These are phyloP conservation scores for Stagonosporopsis rhizophila DNA, from an alignment of 2,329 filamentous ascomycete species.

Conservation along the genomic window DNA sequence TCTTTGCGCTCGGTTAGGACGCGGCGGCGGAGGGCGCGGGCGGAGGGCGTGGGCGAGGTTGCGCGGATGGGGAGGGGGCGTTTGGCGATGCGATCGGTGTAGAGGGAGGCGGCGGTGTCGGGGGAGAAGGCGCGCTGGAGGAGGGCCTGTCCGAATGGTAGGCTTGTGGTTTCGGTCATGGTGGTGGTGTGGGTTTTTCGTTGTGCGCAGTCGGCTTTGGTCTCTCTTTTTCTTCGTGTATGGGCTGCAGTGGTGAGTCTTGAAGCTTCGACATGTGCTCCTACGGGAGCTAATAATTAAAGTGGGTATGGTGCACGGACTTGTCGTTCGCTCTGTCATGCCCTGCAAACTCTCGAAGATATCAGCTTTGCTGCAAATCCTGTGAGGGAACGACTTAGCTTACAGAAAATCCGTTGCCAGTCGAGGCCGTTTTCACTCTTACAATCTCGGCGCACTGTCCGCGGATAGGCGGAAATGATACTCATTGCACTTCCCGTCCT, in stretches of 20 bases:
- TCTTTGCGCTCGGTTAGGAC: slow-evolving; percentile 58
- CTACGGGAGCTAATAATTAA: slow-evolving; percentile 4
- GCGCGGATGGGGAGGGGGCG: slow-evolving; percentile 81
- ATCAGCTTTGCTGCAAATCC: not conserved
- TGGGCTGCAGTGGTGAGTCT: not conserved
- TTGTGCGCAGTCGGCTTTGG: too few relatives aligned
- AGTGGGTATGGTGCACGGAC: not conserved
- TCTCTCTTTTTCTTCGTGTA: too few relatives aligned
- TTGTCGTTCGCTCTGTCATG: not conserved
- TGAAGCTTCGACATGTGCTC: not conserved
- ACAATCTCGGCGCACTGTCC: too few relatives aligned
- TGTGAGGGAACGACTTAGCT: too few relatives aligned
- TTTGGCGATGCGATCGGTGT: slow-evolving; percentile 81
- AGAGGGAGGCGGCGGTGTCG: slow-evolving; percentile 73
- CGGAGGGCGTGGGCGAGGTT: slow-evolving; percentile 69
- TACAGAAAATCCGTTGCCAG: too few relatives aligned
- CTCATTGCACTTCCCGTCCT: too few relatives aligned
- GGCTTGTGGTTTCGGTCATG: slow-evolving; percentile 27
- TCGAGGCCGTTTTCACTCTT: too few relatives aligned
- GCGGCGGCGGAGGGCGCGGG: slow-evolving; percentile 53
- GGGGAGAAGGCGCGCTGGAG: slow-evolving; percentile 82
- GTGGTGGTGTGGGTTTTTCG: not conserved
- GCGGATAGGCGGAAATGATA: too few relatives aligned
- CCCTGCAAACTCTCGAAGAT: too few relatives aligned
- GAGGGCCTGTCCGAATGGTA: slow-evolving; percentile 59